phyloP scores from a whole-genome alignment of 805 yeast genomes.

The Kurtzmaniella fragi region DNA sequence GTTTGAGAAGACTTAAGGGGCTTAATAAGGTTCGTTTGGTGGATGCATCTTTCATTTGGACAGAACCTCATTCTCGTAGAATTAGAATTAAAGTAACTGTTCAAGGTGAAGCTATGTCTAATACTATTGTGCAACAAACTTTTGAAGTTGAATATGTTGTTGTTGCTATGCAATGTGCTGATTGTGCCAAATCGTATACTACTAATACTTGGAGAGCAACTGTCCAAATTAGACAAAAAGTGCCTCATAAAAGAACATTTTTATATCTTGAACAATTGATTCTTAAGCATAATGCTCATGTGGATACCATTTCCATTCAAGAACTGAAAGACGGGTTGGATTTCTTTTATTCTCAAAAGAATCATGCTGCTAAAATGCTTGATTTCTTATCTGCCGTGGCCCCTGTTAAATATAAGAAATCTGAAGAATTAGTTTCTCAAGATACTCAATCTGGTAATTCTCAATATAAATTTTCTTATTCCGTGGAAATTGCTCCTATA shows the following conservation, averaged over 20 bases:
- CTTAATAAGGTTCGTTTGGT: conserved; percentile 77
- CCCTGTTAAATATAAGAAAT: conserved; percentile 76
- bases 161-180: conserved; percentile 95
- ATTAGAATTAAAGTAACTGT: conserved; percentile 86
- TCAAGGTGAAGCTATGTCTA: conserved; percentile 93
- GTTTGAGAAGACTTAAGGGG: conserved; percentile 85
- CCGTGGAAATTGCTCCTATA: conserved; percentile 92
- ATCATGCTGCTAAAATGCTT: conserved; percentile 90
- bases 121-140: conserved; percentile 87
- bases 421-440: conserved; percentile 86
- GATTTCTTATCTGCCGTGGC: conserved; percentile 83
- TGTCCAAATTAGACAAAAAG: conserved; percentile 97
- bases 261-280: conserved; percentile 93
- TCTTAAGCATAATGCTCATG: conserved; percentile 86
- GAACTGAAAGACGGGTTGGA: conserved; percentile 94
- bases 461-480: conserved; percentile 83
- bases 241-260: conserved; percentile 93
- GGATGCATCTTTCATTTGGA: conserved; percentile 96
- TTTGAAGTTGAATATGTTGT: conserved; percentile 94
- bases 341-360: conserved; percentile 82
- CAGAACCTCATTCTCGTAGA: conserved; percentile 98
- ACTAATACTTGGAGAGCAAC: conserved; percentile 98
- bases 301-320: conserved; percentile 87
- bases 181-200: conserved; percentile 96
- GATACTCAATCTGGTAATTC: conserved; percentile 91